These are phyloP conservation scores for Endothia cerciana DNA, from an alignment of 2,329 filamentous ascomycete genomes.

Conservation along the genomic window DNA sequence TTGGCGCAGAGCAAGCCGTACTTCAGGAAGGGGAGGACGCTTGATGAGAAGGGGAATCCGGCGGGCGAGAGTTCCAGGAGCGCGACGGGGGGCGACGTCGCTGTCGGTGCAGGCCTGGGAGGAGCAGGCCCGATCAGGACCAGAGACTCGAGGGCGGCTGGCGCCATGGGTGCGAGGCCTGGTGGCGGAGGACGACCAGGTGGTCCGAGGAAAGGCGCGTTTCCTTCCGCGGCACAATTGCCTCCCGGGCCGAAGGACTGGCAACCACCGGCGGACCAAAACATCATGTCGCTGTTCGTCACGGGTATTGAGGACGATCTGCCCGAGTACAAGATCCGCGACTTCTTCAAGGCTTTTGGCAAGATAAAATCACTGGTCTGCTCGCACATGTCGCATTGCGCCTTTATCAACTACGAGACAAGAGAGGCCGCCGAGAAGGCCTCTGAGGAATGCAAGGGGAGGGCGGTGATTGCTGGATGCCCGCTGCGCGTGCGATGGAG, in stretches of 20 bases:
- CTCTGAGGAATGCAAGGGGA: slow-evolving; percentile 81
- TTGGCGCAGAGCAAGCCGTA: slow-evolving; percentile 94
- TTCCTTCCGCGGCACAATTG: slow-evolving; percentile 72
- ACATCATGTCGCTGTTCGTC: slow-evolving; percentile 90
- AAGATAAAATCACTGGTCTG: slow-evolving; percentile 92
- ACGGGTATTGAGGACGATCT: slow-evolving; percentile 96
- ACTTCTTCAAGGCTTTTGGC: slow-evolving; percentile 87
- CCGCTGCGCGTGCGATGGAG: slow-evolving; percentile 92
- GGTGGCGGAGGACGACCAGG: slow-evolving; percentile 41
- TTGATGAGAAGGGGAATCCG: slow-evolving; percentile 62
- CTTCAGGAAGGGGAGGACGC: slow-evolving; percentile 81
- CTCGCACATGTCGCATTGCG: slow-evolving; percentile 95
- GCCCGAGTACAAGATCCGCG: slow-evolving; percentile 86
- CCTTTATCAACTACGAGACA: slow-evolving; percentile 92
- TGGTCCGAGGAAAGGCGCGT: slow-evolving; percentile 57
- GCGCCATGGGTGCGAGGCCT: slow-evolving; percentile 51
- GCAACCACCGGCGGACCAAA: slow-evolving; percentile 78
- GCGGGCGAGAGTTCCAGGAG: slow-evolving; percentile 44
- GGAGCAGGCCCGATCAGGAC: slow-evolving; percentile 80
- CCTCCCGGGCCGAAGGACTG: slow-evolving; percentile 86
- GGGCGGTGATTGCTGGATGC: slow-evolving; percentile 87
- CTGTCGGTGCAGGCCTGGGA: slow-evolving; percentile 60
- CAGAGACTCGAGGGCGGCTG: slow-evolving; percentile 61
- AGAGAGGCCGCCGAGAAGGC: slow-evolving; percentile 85
- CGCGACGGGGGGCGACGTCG: slow-evolving; percentile 50